phyloP scores from a whole-genome alignment of 2,329 filamentous ascomycete species.

The Phaeophleospora eucalypticola region DNA sequence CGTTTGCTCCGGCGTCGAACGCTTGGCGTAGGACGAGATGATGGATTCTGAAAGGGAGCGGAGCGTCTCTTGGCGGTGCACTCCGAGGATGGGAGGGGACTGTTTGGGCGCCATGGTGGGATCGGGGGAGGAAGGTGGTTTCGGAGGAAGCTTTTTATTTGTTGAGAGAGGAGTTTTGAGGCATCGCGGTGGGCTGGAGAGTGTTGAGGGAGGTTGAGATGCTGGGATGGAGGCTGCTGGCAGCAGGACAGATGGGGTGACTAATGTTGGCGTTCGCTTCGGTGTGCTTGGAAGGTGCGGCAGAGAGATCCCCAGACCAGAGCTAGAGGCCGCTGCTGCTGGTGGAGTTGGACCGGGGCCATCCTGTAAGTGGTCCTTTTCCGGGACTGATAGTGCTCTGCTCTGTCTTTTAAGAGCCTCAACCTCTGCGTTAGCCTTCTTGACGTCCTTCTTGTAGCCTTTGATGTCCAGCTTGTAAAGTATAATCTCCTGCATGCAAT shows the following conservation, averaged over 20 bases:
- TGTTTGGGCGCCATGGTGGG: conserved; percentile 1
- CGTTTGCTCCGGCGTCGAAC: conserved; percentile 9
- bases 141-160: conserved; percentile 27
- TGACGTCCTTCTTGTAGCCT: conserved; percentile 41
- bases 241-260: background rate
- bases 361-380: background rate
- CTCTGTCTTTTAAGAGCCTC: conserved; percentile 21
- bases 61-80: conserved; percentile 24
- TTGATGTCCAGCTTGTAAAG: conserved; percentile 48
- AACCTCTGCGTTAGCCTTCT: conserved; percentile 29
- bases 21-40: conserved; percentile 30
- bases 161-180: conserved; percentile 16
- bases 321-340: background rate
- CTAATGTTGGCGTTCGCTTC: background rate
- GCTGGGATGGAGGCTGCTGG: conserved; percentile 1
- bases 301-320: conserved; percentile 19
- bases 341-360: no score
- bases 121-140: conserved; percentile 16
- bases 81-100: conserved; percentile 4
- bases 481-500: conserved; percentile 43
- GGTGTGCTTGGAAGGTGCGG: background rate
- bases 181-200: conserved; percentile 1
- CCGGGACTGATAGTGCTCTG: no score
- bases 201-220: background rate
- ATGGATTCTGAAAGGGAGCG: conserved; percentile 32